Percentiles rank a stretch among this genome's conserved stretches.
phyloP scores from a whole-genome alignment of 2,329 filamentous ascomycete species.

The Paracamarosporium sp. region DNA sequence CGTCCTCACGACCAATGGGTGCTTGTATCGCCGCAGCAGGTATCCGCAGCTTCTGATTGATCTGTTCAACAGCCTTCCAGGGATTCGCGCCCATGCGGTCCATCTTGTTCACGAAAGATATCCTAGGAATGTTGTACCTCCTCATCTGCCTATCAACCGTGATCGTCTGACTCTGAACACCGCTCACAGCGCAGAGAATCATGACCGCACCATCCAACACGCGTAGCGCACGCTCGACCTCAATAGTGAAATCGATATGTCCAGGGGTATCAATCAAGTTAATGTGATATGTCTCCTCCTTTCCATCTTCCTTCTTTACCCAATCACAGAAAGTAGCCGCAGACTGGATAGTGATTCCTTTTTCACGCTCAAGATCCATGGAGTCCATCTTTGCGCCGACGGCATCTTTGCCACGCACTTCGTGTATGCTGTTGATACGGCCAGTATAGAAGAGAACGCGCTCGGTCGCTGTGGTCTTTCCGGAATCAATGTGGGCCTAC shows the following conservation, averaged over 20 bases:
- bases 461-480: conserved; percentile 96
- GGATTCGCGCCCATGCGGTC: conserved; percentile 98
- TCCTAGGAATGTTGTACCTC: conserved; percentile 92
- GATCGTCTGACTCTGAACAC: conserved; percentile 97
- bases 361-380: conserved; percentile 97
- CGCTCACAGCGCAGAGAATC: conserved; percentile 97
- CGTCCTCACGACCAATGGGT: conserved; percentile 90
- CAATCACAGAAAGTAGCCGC: conserved; percentile 98
- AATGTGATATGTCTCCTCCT: conserved; percentile 92
- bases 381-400: conserved; percentile 99
- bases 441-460: conserved; percentile 98
- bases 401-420: conserved; percentile 91
- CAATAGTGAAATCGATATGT: conserved; percentile 99
- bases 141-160: conserved; percentile 99
- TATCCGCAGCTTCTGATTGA: conserved; percentile 94
- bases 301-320: conserved; percentile 78
- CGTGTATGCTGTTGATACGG: conserved; percentile 95
- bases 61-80: conserved; percentile 96
- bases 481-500: conserved; percentile 96
- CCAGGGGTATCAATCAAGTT: conserved; percentile 99
- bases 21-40: conserved; percentile 93
- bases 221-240: conserved; percentile 92
- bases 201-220: conserved; percentile 97
- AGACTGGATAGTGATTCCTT: conserved; percentile 98
- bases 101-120: conserved; percentile 99